Base-by-base conservation (phyloP, 1,284 basidiomycete species). In the Mycena sp. region DNA sequence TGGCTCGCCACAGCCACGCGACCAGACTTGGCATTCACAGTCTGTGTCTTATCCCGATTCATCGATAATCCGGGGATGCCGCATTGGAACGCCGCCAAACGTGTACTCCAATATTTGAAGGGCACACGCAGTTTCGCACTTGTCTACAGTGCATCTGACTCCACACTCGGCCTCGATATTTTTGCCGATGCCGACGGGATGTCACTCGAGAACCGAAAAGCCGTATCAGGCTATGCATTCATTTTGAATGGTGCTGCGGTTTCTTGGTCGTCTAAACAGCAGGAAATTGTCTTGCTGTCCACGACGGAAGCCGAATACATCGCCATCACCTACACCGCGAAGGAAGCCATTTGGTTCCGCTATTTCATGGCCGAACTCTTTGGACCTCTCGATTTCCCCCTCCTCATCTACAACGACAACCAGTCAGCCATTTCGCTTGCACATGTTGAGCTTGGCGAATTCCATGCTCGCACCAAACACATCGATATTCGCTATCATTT, bases 391-490 rank as follows among this genome's bases (percentile, higher is more conserved):
- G 40, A 54, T 19, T 26, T 43, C 12, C 58, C 71, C 38, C 70
- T 69, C 11, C 69, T 65, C 9, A 58, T 74, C 19, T 73, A 64
- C 48, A 69, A 59, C 23, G 76, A 82, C 71, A 81, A 80, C 61
- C 71, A 77, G 50, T 71, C 74, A 0, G 74, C 77, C 4, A 77
- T 83, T 32, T 62, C 70, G 7, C 68, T 83, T 9, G 64, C 76
- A 4, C 67, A 75, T 21, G 74, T 78, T 48, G 54, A 63, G 23
- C 29, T 51, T 7, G 71, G 76, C 40, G 61, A 71, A 26, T 77
- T 73, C 59, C 81, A 82, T 58, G 72, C 74, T 4, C 54, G 77
- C 19, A 82, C 80, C 0, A 82, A 82, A 64, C 81, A 83, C 64
- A 82, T 83, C 54, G 74, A 82, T 61, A 74, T 81, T 23, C 64